Percentiles rank a stretch among this genome's conserved stretches.
These are phyloP conservation scores for Daldinia sp. DNA, from an alignment of 2,329 filamentous ascomycete genomes.

Conservation along the genomic window DNA sequence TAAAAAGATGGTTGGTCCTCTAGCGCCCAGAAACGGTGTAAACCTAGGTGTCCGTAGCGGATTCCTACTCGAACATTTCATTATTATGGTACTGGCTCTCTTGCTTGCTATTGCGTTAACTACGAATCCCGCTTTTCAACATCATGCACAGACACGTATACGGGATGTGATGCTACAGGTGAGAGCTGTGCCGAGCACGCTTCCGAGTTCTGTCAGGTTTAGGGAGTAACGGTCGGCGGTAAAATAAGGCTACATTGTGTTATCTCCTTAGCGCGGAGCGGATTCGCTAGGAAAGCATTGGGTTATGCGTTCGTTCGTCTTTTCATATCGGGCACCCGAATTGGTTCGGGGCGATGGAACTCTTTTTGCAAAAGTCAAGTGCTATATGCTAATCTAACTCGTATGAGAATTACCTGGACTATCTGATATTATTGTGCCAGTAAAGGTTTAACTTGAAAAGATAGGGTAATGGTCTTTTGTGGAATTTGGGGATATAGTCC, in stretches of 20 bases:
- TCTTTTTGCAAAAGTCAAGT: no score
- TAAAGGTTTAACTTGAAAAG: no score
- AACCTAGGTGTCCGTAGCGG: conserved; percentile 2
- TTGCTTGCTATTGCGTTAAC: conserved; percentile 39
- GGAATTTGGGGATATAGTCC: no score
- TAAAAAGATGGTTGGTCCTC: conserved; percentile 52
- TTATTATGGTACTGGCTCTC: conserved; percentile 26
- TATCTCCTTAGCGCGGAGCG: no score
- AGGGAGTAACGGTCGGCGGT: background rate
- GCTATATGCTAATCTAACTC: no score
- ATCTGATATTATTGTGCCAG: no score
- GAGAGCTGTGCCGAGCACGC: conserved; percentile 15
- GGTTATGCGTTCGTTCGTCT: background rate
- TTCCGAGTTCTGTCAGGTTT: conserved; percentile 28
- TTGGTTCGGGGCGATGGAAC: no score
- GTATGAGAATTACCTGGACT: no score
- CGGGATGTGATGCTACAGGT: conserved; percentile 33
- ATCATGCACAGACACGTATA: conserved; percentile 38
- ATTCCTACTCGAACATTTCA: conserved; percentile 26
- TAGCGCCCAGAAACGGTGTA: conserved; percentile 41
- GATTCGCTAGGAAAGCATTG: background rate
- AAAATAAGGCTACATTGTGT: background rate
- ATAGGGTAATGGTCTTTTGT: no score
- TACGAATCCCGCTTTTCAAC: conserved; percentile 42
- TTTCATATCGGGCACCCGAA: background rate